Base-by-base conservation (phyloP, 768 basidiomycete species). In the Pleurotus ostreatus region DNA sequence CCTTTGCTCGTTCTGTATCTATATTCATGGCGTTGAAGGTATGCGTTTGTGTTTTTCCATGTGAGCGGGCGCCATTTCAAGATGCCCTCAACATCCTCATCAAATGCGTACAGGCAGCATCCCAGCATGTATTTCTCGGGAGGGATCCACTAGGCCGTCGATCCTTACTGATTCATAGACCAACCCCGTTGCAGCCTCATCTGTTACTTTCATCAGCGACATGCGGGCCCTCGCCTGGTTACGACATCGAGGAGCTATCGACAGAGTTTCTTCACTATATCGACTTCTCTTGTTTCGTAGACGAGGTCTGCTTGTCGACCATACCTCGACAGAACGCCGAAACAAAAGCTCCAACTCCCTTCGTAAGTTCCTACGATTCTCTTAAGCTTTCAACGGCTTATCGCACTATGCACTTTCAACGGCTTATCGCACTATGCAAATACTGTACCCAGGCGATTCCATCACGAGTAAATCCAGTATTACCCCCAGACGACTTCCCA, bases 101-200 rank as follows among this genome's bases (percentile, higher is more conserved):
- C 38, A 60, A 11, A 25, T 52, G 12, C 6, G 47, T 41, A 23
- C 60, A 86, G 85, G 69, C 66, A 51, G 41, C 60, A 45, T 71
- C 76, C 6, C 66, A 71, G 26, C 76, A 68, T 30, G 62, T 96
- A 7, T 89, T 82, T 70, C 93, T 88, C 63, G 88, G 79, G 13
- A 78, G 92, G 53, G 93, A 96, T 68, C 91, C 92, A 2, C 79
- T 94, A 2, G 93, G 93, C 5, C 80, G 93, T 38, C 80, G 94
- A 46, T 94, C 93, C n/a, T 76, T 96, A 5, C 73, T 96, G 5
- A 73, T 91, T 30, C 88, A 88, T 57, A 74, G 69, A 57, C 87
- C 88, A 25, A 78, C 77, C 12, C 39, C 59, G 1, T 49, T 54
- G 15, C 70, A 70, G 4, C 84, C 87, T 0, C 78, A 78, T 58